Base-by-base conservation (phyloP, 768 basidiomycete genomes). In the Rhodotorula babjevae region DNA sequence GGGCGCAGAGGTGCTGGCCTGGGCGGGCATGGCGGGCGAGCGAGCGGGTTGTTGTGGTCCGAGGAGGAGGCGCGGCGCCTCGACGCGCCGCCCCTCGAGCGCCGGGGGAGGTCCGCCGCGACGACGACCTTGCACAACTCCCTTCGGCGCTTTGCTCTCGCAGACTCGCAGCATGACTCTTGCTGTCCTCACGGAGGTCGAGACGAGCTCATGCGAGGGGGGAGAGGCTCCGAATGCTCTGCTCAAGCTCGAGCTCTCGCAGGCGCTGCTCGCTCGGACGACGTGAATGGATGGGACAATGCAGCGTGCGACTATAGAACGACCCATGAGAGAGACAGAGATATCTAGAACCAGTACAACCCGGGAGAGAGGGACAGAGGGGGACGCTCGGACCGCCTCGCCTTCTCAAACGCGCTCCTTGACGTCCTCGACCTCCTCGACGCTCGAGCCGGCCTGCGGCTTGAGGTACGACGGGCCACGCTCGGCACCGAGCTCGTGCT, bases 401-500 rank as follows among this genome's bases (percentile, higher is more conserved):
- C 9, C 33, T 6, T 58, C 57, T 3, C 5, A 49, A 5, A 21
- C 23, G 23, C 23, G 8, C 33, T 42, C 40, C 58, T 27, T 59
- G 25, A 25, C 50, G 33, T 36, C 31, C 57, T 27, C 27, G 53
- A 55, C 27, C 53, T 29, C 21, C 40, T 36, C 33, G 25, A 42
- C 36, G 53, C 29, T 29, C 27, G 11, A 9, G 25, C n/a, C 29
- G n/a, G 21, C 10, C 31, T 23, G 10, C 58, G 33, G 36, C 40
- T 59, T 42, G 58, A 42, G 58, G 58, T 59, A 59, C 29, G 10
- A 12, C 10, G 21, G 25, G 14, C 58, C 58, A 19, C 57, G 47
- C 29, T 33, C 4, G 0, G 60, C 47, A 18, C 46, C 65, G 27
- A 66, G 52, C 16, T 61, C n/a, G 60, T 71, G 64, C 64, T 71